Conservation (phyloP, 176 grass and related monocot genomes). For the Oryza officinalis region DNA sequence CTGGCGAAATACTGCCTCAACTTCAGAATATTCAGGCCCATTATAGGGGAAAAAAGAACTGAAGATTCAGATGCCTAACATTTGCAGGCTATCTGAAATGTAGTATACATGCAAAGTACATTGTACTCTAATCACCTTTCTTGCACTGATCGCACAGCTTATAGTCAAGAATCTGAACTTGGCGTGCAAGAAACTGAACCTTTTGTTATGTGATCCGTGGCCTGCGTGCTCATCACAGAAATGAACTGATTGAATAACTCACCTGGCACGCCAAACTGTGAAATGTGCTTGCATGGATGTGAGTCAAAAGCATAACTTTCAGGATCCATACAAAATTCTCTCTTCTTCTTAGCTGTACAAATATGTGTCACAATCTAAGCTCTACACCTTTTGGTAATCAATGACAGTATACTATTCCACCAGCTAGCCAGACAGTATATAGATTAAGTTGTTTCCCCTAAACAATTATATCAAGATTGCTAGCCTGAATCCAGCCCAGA, state of each 20-base stretch:
- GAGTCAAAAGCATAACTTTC: constrained; percentile 20
- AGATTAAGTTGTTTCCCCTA: constrained; percentile 20
- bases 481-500: constrained; percentile 40
- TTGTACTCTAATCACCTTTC: background rate
- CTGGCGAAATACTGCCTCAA: background rate
- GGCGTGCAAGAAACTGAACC: constrained; percentile 3
- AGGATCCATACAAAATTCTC: background rate
- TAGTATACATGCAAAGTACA: background rate
- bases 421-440: constrained; percentile 31
- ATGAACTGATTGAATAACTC: constrained; percentile 40
- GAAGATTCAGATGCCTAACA: background rate
- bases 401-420: constrained; percentile 28
- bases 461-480: constrained; percentile 26
- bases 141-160: background rate
- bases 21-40: background rate
- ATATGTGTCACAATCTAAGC: constrained; percentile 32
- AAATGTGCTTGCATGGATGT: background rate
- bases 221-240: constrained; percentile 28
- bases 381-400: constrained; percentile 9
- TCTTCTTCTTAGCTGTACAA: constrained; percentile 1
- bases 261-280: constrained; percentile 15
- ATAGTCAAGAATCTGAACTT: constrained; percentile 7
- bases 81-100: background rate
- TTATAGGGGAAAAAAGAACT: background rate
- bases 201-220: constrained; percentile 15